Evolutionary conservation across 2,329 filamentous ascomycete species (phyloP).

Genomic region (Metarhizium album): DNA sequence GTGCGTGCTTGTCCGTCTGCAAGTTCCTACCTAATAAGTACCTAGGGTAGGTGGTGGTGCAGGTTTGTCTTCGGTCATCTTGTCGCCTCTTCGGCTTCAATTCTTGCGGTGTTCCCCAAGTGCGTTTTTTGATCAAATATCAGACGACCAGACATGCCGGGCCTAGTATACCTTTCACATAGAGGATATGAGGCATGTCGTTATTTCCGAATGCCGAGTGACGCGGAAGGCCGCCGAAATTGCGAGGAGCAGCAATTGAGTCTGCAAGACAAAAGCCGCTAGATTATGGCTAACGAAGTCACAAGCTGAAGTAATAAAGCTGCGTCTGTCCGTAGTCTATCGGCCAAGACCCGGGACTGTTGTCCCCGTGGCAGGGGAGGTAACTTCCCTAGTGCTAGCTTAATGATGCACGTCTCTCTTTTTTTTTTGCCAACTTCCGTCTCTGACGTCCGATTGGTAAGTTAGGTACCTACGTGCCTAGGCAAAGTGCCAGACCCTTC

Average conservation of each 20-base stretch:
- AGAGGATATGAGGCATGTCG: neutral
- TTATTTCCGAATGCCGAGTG: neutral
- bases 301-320: neutral
- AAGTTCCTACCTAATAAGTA: no score
- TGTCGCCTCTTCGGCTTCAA: no score
- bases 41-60: no score
- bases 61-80: no score
- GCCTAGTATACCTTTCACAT: neutral
- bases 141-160: neutral
- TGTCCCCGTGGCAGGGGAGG: neutral
- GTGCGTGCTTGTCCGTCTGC: no score
- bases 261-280: neutral
- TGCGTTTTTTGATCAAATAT: no score
- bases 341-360: neutral
- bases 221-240: constrained; percentile 8
- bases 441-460: neutral
- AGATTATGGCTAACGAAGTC: neutral
- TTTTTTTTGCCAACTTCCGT: neutral
- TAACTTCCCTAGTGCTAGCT: no score
- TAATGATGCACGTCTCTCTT: neutral
- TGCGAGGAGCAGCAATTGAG: neutral
- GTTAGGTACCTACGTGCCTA: no score
- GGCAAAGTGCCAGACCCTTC: neutral
- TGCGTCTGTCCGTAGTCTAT: neutral
- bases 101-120: no score